A percentile compares a stretch with the other conserved stretches of the same genome.
Evolutionary conservation across 257 asterid species (phyloP).

Genomic region (Capsicum rhomboideum): DNA sequence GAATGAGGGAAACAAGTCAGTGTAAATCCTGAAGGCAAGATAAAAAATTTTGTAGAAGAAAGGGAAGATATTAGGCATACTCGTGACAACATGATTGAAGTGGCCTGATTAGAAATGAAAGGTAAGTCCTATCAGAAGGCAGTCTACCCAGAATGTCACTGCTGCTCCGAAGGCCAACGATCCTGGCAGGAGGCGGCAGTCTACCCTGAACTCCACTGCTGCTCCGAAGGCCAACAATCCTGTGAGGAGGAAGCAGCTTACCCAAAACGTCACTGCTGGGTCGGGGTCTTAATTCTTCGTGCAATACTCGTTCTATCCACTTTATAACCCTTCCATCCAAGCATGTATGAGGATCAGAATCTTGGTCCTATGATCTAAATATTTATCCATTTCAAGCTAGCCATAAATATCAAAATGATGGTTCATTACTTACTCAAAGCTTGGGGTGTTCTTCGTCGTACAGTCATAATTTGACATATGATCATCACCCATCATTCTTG

Average conservation of each 20-base stretch:
- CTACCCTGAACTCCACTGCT: too few relatives aligned
- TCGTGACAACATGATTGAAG: constrained; percentile 57
- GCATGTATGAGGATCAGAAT: constrained; percentile 36
- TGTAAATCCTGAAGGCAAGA: neutral
- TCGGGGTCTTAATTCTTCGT: constrained; percentile 31
- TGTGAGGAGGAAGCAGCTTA: too few relatives aligned
- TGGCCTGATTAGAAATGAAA: constrained; percentile 42
- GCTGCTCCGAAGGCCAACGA: too few relatives aligned
- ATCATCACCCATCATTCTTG: constrained; percentile 15
- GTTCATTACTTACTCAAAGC: constrained; percentile 29
- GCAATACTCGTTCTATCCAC: constrained; percentile 19
- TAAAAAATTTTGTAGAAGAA: neutral
- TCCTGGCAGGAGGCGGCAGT: too few relatives aligned
- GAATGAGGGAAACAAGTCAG: constrained; percentile 16
- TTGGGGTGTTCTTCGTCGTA: constrained; percentile 24
- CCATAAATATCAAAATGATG: constrained; percentile 26
- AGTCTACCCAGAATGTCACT: too few relatives aligned
- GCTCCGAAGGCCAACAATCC: too few relatives aligned
- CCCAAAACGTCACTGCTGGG: neutral
- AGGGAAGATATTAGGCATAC: constrained; percentile 17
- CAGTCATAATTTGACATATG: constrained; percentile 22
- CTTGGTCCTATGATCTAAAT: constrained; percentile 21
- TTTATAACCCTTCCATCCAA: constrained; percentile 40
- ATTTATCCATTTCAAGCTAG: constrained; percentile 11
- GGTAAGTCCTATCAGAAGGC: constrained; percentile 35